Base-by-base conservation (phyloP, 2,329 filamentous ascomycete species). In the Ascosphaera pollenicola region DNA sequence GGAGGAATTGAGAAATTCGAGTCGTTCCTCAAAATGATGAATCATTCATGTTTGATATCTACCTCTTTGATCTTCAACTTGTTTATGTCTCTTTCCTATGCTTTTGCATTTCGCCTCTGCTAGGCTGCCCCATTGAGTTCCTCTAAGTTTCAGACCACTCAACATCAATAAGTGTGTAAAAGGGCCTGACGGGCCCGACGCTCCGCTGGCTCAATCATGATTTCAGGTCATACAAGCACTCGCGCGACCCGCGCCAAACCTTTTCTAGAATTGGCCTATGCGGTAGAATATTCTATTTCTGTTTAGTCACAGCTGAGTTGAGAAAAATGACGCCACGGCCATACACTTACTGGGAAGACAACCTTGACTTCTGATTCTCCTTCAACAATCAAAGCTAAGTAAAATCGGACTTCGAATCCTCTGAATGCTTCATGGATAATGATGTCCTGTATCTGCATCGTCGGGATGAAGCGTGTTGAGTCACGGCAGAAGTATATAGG, bases 351-450 rank as follows among this genome's bases (percentile, higher is more conserved):
- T 2, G 87, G 87, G 54, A 98, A 98, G 2, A 95, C 84, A n/a
- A 98, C 87, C 0, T 95, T 80, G 3, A 92, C 70, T 46, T 89
- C 77, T 40, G 77, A 70, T 58, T 95, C 87, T 2, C 76, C 84
- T 48, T 91, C 79, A 15, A 95, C 83, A 39, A 95, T 78, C 21
- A 95, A 80, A 3, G 82, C 73, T 7, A 98, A 62, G 52, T 93
- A 94, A 52, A 87, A 92, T 32, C 77, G 65, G 28, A 95, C 84
- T 59, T 85, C 82, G 51, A 94, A 92, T 1, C 85, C 85, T 41
- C 73, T 73, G 58, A 95, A 95, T 3, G 85, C 89, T 63, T 98
- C 89, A 54, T 94, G 84, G 38, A 98, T 80, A 40, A 94, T 73
- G 41, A 98, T 77, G 54, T 98, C 89, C 53, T 81, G 81, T 42